Conservation (phyloP, 192 early-diverging fungal genomes). For the Chytriomyces hyalinus region DNA sequence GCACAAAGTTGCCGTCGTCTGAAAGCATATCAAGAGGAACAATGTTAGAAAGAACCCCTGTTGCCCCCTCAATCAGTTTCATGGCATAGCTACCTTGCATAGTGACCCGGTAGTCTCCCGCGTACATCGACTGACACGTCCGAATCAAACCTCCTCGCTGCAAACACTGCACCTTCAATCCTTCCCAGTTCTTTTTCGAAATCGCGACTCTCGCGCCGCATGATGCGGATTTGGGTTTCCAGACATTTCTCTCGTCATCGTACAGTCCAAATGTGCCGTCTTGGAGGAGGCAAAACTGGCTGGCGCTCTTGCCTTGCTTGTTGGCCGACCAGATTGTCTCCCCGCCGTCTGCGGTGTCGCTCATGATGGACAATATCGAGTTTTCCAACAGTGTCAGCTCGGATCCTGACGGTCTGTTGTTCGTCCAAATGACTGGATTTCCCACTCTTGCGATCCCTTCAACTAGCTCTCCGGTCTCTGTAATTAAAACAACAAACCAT, state of each 20-base stretch:
- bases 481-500: no score
- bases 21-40: not conserved
- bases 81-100: not conserved
- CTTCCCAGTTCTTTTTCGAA: not conserved
- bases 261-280: not conserved
- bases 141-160: not conserved
- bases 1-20: conserved; percentile 1
- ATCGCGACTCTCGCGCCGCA: not conserved
- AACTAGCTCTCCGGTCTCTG: not conserved
- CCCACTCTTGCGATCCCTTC: not conserved
- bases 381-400: not conserved
- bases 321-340: not conserved
- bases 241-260: not conserved
- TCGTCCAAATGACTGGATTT: not conserved
- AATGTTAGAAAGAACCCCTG: not conserved
- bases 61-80: not conserved
- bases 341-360: no score
- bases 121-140: not conserved
- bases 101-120: not conserved
- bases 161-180: not conserved
- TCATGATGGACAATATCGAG: not conserved
- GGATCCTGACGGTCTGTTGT: not conserved
- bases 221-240: not conserved
- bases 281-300: not conserved
- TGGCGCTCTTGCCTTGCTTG: not conserved